phyloP scores from a whole-genome alignment of 169 alveolate genomes.

The Cryptosporidium canis region DNA sequence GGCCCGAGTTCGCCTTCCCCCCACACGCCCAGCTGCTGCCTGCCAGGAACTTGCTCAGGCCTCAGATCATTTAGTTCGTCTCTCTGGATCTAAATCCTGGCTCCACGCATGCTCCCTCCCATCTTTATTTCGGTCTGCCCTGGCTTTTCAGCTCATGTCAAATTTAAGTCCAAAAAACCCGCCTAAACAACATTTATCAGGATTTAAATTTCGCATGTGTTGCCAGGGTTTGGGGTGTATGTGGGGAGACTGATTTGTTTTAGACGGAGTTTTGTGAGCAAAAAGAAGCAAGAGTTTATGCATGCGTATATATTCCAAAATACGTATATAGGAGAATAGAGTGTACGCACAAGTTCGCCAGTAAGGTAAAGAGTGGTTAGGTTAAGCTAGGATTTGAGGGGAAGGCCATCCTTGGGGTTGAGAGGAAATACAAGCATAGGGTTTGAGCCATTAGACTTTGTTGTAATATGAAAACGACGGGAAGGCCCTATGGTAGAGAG shows the following conservation, averaged over 20 bases:
- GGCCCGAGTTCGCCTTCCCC: constrained; percentile 81
- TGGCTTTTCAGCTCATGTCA: neutral
- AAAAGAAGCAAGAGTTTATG: neutral
- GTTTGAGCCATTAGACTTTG: neutral
- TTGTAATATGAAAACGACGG: neutral
- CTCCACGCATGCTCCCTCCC: neutral
- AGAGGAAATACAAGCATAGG: too few relatives aligned
- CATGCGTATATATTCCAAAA: neutral
- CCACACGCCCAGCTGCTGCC: constrained; percentile 40
- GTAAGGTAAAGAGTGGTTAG: too few relatives aligned
- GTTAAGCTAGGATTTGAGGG: neutral
- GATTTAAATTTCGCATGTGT: constrained; percentile 39
- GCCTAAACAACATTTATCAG: neutral
- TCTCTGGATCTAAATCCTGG: neutral
- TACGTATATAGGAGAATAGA: too few relatives aligned
- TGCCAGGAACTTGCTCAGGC: neutral
- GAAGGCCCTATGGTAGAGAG: neutral
- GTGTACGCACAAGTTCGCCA: too few relatives aligned
- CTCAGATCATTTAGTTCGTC: neutral
- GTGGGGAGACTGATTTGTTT: constrained; percentile 21
- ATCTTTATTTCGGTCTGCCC: neutral
- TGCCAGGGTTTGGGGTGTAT: neutral
- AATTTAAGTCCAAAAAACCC: neutral
- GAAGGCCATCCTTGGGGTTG: too few relatives aligned
- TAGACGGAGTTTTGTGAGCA: neutral